These are phyloP conservation scores for Chalaropsis ovoidea DNA, from an alignment of 2,329 filamentous ascomycete genomes.

Conservation along the genomic window DNA sequence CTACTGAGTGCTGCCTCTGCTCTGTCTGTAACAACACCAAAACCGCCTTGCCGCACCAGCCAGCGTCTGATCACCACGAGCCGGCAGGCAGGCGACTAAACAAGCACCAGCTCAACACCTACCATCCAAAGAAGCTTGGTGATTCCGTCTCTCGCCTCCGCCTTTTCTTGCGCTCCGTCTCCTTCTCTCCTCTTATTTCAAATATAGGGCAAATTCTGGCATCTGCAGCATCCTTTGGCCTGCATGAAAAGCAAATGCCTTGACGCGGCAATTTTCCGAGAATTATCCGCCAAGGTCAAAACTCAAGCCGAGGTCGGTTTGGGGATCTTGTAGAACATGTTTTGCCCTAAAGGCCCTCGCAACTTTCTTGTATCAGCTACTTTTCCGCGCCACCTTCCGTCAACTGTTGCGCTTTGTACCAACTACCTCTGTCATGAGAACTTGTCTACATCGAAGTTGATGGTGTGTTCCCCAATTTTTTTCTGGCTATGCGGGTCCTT, in stretches of 20 bases:
- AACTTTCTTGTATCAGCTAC: background rate
- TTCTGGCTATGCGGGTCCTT: background rate
- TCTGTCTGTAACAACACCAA: background rate
- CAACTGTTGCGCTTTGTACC: too few relatives aligned
- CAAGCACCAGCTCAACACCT: background rate
- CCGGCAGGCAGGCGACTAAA: background rate
- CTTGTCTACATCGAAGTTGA: background rate
- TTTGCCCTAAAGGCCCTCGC: background rate
- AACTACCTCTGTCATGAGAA: background rate
- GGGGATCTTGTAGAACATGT: too few relatives aligned
- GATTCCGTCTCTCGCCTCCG: background rate
- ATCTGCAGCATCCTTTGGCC: background rate
- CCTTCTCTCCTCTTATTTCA: background rate
- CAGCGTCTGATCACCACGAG: background rate
- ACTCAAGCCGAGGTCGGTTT: background rate
- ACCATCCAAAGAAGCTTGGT: background rate
- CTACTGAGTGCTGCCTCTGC: background rate
- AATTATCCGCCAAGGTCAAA: background rate
- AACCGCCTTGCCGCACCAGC: slow-evolving; percentile 5
- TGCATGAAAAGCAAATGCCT: slow-evolving; percentile 1
- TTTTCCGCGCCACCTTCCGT: background rate
- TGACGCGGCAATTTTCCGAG: background rate
- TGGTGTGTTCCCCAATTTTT: background rate
- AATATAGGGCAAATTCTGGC: background rate
- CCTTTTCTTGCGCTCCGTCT: too few relatives aligned